Conservation (phyloP, 768 basidiomycete species). For the Pleurotus salmoneostramineus region DNA sequence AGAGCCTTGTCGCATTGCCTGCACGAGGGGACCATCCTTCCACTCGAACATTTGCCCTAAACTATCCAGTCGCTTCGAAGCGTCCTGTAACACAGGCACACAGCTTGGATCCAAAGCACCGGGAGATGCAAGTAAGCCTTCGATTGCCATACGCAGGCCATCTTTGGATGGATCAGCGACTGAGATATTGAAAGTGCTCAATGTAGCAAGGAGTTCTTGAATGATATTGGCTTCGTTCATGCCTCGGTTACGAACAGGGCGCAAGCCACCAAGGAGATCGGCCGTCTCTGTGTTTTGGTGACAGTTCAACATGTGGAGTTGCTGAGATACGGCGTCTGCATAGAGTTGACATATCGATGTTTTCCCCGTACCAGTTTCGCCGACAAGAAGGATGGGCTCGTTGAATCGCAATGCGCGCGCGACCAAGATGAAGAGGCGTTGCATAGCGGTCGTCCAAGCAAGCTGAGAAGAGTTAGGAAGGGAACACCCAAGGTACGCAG, state of each 20-base stretch:
- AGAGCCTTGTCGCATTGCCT: slow-evolving; percentile 84
- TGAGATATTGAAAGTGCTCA: slow-evolving; percentile 38
- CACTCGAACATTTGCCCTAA: slow-evolving; percentile 89
- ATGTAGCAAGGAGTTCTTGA: slow-evolving; percentile 34
- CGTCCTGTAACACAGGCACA: slow-evolving; percentile 30
- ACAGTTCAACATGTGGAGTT: slow-evolving; percentile 79
- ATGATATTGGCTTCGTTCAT: slow-evolving; percentile 46
- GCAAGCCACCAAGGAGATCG: slow-evolving; percentile 90
- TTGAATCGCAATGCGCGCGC: slow-evolving; percentile 84
- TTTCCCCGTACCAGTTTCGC: slow-evolving; percentile 96
- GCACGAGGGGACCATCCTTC: slow-evolving; percentile 94
- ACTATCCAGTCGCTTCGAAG: slow-evolving; percentile 41
- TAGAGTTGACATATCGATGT: slow-evolving; percentile 94
- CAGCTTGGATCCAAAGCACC: slow-evolving; percentile 23
- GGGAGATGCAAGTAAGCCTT: slow-evolving; percentile 21
- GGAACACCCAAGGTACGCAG: slow-evolving; percentile 51
- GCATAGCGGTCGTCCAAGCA: slow-evolving; percentile 94
- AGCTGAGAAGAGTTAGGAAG: slow-evolving; percentile 47
- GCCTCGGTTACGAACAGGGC: slow-evolving; percentile 79
- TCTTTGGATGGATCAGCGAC: slow-evolving; percentile 17
- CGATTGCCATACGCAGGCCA: slow-evolving; percentile 21
- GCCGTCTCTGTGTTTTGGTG: slow-evolving; percentile 99
- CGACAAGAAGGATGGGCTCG: slow-evolving; percentile 93
- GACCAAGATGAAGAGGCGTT: slow-evolving; percentile 80
- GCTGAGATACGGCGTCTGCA: slow-evolving; percentile 59